phyloP scores from a whole-genome alignment of 2,329 filamentous ascomycete species.

The Ustulina deusta region DNA sequence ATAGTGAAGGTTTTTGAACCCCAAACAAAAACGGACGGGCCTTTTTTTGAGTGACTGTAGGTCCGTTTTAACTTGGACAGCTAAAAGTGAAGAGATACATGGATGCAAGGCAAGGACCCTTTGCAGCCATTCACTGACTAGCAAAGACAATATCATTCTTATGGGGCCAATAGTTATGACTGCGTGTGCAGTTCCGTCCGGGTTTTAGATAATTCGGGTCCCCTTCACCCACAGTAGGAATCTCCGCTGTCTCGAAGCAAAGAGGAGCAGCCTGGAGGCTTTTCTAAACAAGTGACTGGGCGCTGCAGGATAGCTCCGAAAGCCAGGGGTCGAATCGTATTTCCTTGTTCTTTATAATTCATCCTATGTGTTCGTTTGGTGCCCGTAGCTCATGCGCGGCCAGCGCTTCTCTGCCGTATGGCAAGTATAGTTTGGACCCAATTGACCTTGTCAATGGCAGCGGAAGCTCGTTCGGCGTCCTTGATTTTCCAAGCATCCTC shows the following conservation, averaged over 20 bases:
- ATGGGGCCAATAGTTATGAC: background rate
- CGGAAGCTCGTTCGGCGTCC: conserved; percentile 45
- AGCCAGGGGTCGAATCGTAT: background rate
- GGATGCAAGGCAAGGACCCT: background rate
- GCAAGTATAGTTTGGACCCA: conserved; percentile 48
- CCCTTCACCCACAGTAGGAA: too few species aligned
- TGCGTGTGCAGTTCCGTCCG: background rate
- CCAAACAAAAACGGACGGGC: too few species aligned
- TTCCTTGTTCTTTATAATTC: background rate
- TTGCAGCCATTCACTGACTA: background rate
- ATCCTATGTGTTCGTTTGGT: background rate
- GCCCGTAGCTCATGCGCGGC: conserved; percentile 27
- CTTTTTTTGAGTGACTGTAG: too few species aligned
- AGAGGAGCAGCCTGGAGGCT: background rate
- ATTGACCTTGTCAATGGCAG: conserved; percentile 50
- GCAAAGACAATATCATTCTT: background rate
- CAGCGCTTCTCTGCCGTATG: conserved; percentile 44
- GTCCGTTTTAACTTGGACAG: background rate
- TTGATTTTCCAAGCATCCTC: conserved; percentile 50
- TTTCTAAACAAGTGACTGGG: background rate
- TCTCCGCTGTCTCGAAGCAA: too few species aligned
- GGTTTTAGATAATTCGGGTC: background rate
- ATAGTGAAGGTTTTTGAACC: too few species aligned
- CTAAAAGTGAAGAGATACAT: background rate
- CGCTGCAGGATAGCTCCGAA: background rate